Base-by-base conservation (phyloP, 2,329 filamentous ascomycete species). In the Fusarium nematophilum region DNA sequence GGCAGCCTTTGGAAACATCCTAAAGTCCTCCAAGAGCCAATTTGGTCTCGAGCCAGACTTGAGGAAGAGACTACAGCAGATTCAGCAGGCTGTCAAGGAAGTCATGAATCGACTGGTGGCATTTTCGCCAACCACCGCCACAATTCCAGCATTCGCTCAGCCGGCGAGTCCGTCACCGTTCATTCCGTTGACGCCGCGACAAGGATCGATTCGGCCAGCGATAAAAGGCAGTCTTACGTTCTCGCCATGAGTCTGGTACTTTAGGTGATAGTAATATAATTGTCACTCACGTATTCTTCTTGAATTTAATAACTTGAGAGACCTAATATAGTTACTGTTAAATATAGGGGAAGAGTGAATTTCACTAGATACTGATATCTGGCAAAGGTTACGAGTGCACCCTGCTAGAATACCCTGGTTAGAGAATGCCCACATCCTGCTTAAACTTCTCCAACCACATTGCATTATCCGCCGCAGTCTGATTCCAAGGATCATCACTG, bases 371-470 rank as follows among this genome's bases (percentile, higher is more conserved):
- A n/a, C n/a, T n/a, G n/a, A n/a, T n/a, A n/a, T n/a, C n/a, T n/a
- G n/a, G n/a, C n/a, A n/a, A n/a, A n/a, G n/a, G n/a, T n/a, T n/a
- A n/a, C n/a, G n/a, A n/a, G n/a, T n/a, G n/a, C n/a, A n/a, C n/a
- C n/a, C n/a, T n/a, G n/a, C n/a, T n/a, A n/a, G n/a, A n/a, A n/a
- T n/a, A 9, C 4, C n/a, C 2, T 14, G 15, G 9, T 25, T 6
- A 45, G 3, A 48, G 68, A 21, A 86, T 79, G 11, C 81, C 82
- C 1, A 75, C 76, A 36, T 83, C 79, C 3, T 79, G 78, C 65
- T 86, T 86, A 70, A 86, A 86, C 27, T 82, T 78, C 26, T 78
- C 75, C 3, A 86, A 70, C 84, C 84, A 86, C 63, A 86, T 83
- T 1, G 74, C 76, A 50, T 85, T 85, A 61, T 86, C 83, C 4